phyloP scores from a whole-genome alignment of 2,329 filamentous ascomycete species.

The Phyllosticta citribraziliensis region DNA sequence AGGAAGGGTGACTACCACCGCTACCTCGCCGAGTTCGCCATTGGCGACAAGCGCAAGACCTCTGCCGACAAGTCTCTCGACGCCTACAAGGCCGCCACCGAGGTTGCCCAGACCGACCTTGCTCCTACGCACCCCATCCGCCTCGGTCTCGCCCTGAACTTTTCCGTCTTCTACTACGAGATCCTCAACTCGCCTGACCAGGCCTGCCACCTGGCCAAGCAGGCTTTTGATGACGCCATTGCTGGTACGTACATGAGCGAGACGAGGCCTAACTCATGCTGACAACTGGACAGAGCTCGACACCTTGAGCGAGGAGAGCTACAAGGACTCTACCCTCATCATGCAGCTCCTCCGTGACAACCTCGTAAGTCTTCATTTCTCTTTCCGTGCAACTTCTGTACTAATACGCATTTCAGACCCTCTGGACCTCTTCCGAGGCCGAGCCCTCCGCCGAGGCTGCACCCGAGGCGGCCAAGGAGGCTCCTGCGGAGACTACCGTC shows the following conservation, averaged over 20 bases:
- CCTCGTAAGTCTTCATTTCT: slow-evolving; percentile 37
- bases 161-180: slow-evolving; percentile 99
- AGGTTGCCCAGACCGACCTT: slow-evolving; percentile 81
- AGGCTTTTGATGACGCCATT: slow-evolving; percentile 94
- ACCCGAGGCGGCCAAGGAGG: slow-evolving; percentile 33
- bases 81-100: slow-evolving; percentile 91
- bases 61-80: slow-evolving; percentile 90
- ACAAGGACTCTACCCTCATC: slow-evolving; percentile 97
- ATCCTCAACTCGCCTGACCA: slow-evolving; percentile 97
- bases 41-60: slow-evolving; percentile 88
- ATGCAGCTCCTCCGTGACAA: slow-evolving; percentile 99
- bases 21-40: slow-evolving; percentile 94
- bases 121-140: slow-evolving; percentile 89
- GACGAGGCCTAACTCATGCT: background rate
- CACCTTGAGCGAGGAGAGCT: slow-evolving; percentile 93
- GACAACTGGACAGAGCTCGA: slow-evolving; percentile 59
- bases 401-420: slow-evolving; percentile 41
- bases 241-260: background rate
- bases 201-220: slow-evolving; percentile 95
- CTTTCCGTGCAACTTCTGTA: background rate
- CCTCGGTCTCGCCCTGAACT: slow-evolving; percentile 85
- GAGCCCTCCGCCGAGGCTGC: slow-evolving; percentile 51
- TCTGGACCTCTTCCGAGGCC: slow-evolving; percentile 91
- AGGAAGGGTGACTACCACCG: slow-evolving; percentile 99
- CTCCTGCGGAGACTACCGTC: slow-evolving; percentile 39